Conservation (phyloP, 2,329 filamentous ascomycete genomes). For the Trichoderma sp. region DNA sequence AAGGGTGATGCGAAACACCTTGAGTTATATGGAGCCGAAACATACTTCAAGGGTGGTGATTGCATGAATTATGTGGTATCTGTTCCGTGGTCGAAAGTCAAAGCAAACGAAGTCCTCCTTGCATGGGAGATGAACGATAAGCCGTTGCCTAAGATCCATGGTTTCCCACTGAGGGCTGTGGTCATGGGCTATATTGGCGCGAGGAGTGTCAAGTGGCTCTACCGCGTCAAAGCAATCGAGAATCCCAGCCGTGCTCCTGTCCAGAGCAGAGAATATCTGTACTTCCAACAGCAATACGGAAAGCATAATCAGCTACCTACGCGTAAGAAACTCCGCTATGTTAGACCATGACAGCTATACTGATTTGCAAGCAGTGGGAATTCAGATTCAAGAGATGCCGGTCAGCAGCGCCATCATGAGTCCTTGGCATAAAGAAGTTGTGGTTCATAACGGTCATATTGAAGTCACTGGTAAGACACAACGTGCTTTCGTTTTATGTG, state of each 20-base stretch:
- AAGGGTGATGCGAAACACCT: slow-evolving; percentile 54
- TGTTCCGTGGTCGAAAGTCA: slow-evolving; percentile 66
- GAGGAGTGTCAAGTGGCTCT: slow-evolving; percentile 61
- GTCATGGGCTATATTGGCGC: slow-evolving; percentile 68
- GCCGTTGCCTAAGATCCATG: slow-evolving; percentile 62
- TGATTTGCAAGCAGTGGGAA: slow-evolving; percentile 49
- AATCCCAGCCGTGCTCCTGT: slow-evolving; percentile 57
- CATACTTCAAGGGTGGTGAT: slow-evolving; percentile 67
- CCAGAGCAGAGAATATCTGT: slow-evolving; percentile 64
- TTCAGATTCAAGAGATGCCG: slow-evolving; percentile 70
- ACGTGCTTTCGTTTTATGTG: not conserved
- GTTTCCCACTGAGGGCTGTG: slow-evolving; percentile 59
- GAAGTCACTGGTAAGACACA: not conserved
- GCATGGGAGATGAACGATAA: slow-evolving; percentile 72
- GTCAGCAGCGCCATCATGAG: slow-evolving; percentile 66
- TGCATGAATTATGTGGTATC: slow-evolving; percentile 65
- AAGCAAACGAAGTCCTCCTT: slow-evolving; percentile 62
- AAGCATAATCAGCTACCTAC: slow-evolving; percentile 54
- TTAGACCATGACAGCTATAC: not conserved
- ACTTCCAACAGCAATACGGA: slow-evolving; percentile 65
- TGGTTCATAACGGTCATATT: slow-evolving; percentile 60
- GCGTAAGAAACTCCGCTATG: not conserved
- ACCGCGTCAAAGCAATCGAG: slow-evolving; percentile 58
- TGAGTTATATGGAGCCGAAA: slow-evolving; percentile 68
- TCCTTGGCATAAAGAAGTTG: slow-evolving; percentile 57